Evolutionary conservation across 1,284 basidiomycete genomes (phyloP), one percentile per base, ranked within the genome.

Genomic region (Dichomitus squalens): DNA sequence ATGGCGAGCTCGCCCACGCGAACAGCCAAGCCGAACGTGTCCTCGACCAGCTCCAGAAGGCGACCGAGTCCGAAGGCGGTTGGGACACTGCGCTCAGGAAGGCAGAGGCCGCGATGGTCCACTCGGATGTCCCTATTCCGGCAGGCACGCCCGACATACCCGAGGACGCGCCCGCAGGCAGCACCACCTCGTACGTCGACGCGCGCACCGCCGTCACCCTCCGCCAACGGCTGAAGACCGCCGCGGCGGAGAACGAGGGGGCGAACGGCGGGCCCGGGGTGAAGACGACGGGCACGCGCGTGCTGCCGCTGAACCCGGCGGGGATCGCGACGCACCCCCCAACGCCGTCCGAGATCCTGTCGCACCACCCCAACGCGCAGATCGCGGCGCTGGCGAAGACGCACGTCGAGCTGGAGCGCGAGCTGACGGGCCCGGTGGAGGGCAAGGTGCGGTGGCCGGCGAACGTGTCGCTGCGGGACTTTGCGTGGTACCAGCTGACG

Each of bases 401-500:
- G 52, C 89, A 93, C 59, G 83, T 87, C 16, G 90, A 92, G 54
- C 79, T 95, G 51, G 83, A 92, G 64, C 82, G 82, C 23, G 93
- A 96, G 67, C 78, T 98, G 16, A 84, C 84, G 21, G 89, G 87
- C 55, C 78, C 82, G 25, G 93, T 94, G 2, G 81, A 84, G 0
- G 72, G 78, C 43, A 75, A 76, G 49, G 80, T 94, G 40, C 82
- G 82, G 25, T 99, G 93, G 87, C 96, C 96, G 0, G 77, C 87
- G 49, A 98, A 96, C 70, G 83, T 98, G 63, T 90, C 88, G 0
- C 84, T 87, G 67, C 84, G 80, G 68, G 92, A 96, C 74, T 99
- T 97, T 70, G 83, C 85, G 46, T 85, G 92, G 53, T 99, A 96
- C 73, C 86, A 94, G 73, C 76, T 96, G 49, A 88, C 95, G 46